Evolutionary conservation across 1,139 yeast species (phyloP).

Genomic region (Kurtzmaniella natalensis): DNA sequence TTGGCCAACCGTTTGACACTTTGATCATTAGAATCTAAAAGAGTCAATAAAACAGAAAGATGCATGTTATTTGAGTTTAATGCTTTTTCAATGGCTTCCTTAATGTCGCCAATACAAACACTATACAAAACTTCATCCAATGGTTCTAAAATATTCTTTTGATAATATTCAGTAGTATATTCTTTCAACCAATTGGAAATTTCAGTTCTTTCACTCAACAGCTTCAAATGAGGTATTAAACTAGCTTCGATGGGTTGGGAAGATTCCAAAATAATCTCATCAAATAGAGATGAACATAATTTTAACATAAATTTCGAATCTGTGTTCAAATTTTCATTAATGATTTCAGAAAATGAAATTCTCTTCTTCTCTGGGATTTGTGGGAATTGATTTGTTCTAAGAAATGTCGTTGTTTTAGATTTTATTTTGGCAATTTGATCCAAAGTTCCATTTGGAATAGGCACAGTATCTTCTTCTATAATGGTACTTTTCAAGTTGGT

Average conservation of each 20-base stretch:
- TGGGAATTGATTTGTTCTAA: conserved; percentile 10
- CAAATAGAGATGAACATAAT: conserved; percentile 58
- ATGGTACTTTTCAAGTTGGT: neutral
- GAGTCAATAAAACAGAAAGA: conserved; percentile 63
- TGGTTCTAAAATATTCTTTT: conserved; percentile 20
- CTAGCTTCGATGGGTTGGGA: conserved; percentile 21
- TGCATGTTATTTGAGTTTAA: conserved; percentile 58
- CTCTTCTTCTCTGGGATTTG: conserved; percentile 1
- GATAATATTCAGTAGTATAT: conserved; percentile 16
- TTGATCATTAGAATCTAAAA: conserved; percentile 65
- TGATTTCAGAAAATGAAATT: conserved; percentile 8
- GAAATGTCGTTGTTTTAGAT: neutral
- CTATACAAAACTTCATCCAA: conserved; percentile 50
- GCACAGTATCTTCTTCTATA: neutral
- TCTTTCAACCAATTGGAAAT: conserved; percentile 39
- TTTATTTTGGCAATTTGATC: neutral
- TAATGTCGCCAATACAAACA: conserved; percentile 54
- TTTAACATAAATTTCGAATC: conserved; percentile 28
- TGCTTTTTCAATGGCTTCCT: conserved; percentile 60
- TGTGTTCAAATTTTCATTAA: neutral
- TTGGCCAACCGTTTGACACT: conserved; percentile 52
- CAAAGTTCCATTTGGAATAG: neutral
- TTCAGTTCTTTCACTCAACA: conserved; percentile 33
- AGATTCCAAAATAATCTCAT: conserved; percentile 21
- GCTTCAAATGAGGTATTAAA: conserved; percentile 17